Evolutionary conservation across 176 grass and related monocot species (phyloP), one percentile per base, ranked within the genome.

Genomic region (Oryza meyeriana): DNA sequence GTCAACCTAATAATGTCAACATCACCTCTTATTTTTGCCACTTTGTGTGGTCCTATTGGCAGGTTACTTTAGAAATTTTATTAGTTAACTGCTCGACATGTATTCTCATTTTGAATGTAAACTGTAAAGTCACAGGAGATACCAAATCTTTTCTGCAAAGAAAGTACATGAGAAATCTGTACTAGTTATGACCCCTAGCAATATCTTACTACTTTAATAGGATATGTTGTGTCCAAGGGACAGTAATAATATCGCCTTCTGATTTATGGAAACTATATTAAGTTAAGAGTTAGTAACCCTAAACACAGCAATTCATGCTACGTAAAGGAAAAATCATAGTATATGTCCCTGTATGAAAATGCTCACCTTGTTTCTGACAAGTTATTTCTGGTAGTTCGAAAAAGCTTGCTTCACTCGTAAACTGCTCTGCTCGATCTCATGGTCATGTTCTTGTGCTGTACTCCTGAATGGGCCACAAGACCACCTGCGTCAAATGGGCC

Each of bases 11-110:
- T 71, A 52, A 66, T 77, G 72, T 77, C 82, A 71, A 52, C 64
- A 52, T 77, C 82, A 81, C 32, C 25, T 12, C 40, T 55, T 63
- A 12, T 58, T 9, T 72, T 83, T 84, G 28, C 41, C 74, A 78
- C 86, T 78, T 84, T 84, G 36, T 64, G 39, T 84, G 70, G 77
- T 39, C 39, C 50, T 72, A 10, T 78, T 83, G 44, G 67, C 68
- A 2, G 12, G 38, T 64, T 69, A 64, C 76, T 69, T 61, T 8
- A 18, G 71, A 34, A 40, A 71, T 42, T 71, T 81, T 24, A 6
- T 24, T 38, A 40, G 47, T 44, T 66, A 52, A 68, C 14, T 50
- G 12, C 18, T 12, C 2, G 72, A 83, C 50, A 69, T 63, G 40
- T 77, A 35, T 26, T 39, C 17, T 66, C 33, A 22, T 36, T n/a